Percentiles rank a stretch among this genome's conserved stretches.
These are phyloP conservation scores for Cladosporium oxysporum DNA, from an alignment of 2,329 filamentous ascomycete species.

Conservation along the genomic window DNA sequence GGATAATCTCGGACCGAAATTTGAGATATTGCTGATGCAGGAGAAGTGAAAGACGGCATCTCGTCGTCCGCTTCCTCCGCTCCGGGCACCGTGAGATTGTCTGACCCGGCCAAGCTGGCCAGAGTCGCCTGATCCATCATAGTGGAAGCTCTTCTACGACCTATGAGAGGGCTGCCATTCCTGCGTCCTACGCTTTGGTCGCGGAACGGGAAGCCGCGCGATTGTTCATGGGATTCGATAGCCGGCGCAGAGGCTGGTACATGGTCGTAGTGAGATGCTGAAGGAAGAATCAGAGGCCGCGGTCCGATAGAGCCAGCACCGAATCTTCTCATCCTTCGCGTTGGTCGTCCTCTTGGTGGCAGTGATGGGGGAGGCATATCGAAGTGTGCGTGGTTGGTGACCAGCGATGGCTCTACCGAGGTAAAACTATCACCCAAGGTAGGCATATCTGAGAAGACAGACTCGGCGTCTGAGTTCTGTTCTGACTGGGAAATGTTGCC, in stretches of 20 bases:
- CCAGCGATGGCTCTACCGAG: constrained; percentile 13
- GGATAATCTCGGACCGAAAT: constrained; percentile 2
- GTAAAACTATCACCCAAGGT: constrained; percentile 24
- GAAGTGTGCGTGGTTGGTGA: constrained; percentile 13
- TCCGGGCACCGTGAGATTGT: background rate
- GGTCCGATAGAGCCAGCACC: constrained; percentile 37
- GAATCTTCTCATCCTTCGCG: constrained; percentile 39
- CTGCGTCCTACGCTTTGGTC: background rate
- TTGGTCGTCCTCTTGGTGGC: constrained; percentile 25
- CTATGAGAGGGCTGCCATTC: constrained; percentile 6
- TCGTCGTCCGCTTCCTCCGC: background rate
- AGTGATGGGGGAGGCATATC: constrained; percentile 23
- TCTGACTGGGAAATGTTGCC: constrained; percentile 22
- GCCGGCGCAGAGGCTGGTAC: constrained; percentile 31
- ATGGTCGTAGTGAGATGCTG: constrained; percentile 33
- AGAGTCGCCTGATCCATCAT: constrained; percentile 18
- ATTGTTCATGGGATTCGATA: constrained; percentile 28
- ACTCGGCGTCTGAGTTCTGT: constrained; percentile 24
- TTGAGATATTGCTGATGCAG: constrained; percentile 3
- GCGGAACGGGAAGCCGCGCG: constrained; percentile 22
- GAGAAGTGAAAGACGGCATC: background rate
- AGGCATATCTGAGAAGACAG: constrained; percentile 26
- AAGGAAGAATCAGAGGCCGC: constrained; percentile 39
- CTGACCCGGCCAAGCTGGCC: constrained; percentile 3
- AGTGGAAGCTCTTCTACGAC: constrained; percentile 16